Evolutionary conservation across 768 basidiomycete genomes (phyloP).

Genomic region (Suillus decipiens): DNA sequence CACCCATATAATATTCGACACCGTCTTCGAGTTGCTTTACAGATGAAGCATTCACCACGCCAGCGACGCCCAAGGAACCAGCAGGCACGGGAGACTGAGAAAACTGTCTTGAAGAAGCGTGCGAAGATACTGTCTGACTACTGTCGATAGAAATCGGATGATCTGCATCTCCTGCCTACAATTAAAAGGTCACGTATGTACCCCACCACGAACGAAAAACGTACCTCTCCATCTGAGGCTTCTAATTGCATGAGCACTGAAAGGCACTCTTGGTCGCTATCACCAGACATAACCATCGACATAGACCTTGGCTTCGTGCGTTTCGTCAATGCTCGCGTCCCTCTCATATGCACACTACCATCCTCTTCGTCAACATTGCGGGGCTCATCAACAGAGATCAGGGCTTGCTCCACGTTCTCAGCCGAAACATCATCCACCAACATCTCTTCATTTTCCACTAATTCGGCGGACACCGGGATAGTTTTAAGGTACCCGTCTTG

Average conservation of each 20-base stretch:
- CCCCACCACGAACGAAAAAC: too few relatives aligned
- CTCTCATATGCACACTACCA: neutral
- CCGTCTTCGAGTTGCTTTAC: neutral
- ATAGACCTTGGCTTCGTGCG: neutral
- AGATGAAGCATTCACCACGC: neutral
- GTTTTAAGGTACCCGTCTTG: neutral
- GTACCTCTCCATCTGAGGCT: neutral
- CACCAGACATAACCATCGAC: constrained; percentile 21
- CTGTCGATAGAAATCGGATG: neutral
- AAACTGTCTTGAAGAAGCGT: constrained; percentile 5
- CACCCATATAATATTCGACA: constrained; percentile 6
- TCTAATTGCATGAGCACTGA: neutral
- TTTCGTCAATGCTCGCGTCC: neutral
- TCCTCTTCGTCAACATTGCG: neutral
- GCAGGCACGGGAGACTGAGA: constrained; percentile 3
- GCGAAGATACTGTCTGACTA: constrained; percentile 1
- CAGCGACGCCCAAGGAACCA: neutral
- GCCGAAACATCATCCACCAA: neutral
- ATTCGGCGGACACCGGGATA: neutral
- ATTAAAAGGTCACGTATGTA: neutral
- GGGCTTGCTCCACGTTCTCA: neutral
- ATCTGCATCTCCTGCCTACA: neutral
- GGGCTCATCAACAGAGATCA: neutral
- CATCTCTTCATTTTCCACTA: neutral
- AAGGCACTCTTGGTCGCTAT: neutral